Evolutionary conservation across 192 early-diverging fungal species (phyloP), one percentile per base, ranked within the genome.

Genomic region (Coemansia sp.): DNA sequence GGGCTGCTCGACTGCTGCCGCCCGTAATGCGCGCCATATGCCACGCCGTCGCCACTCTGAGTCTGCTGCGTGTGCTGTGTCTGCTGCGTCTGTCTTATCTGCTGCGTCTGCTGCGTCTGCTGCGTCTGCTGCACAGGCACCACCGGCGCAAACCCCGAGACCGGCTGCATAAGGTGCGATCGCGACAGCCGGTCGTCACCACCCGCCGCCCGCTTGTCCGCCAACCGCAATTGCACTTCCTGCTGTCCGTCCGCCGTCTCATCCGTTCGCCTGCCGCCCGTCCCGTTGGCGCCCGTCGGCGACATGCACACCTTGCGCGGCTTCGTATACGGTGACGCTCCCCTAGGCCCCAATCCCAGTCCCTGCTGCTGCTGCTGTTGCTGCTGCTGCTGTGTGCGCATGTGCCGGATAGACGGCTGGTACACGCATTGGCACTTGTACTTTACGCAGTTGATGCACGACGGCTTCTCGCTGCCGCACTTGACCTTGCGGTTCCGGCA

Each of bases 401-500:
- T 48, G 33, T 70, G 67, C 13, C 73, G 67, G 34, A 61, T 54
- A 3, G 73, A 77, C 40, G 73, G 73, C 49, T 50, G 52, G 33
- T 77, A 77, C 24, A 60, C 52, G 45, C 73, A 77, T 14, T 42
- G 24, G 40, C 73, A 69, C 6, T 64, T 55, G 45, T 77, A 69
- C 49, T 77, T 77, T 39, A 77, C 22, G 55, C 73, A 77, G 59
- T 77, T 77, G 18, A 52, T 33, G 23, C 73, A 77, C 48, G 62
- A 57, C 1, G 73, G 73, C 56, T 77, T 77, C 56, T 77, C 73
- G 48, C 73, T 66, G 27, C 73, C 73, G 14, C 73, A 77, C 41
- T 77, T 77, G 4, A 77, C 73, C 57, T 77, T 77, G 55, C 73
- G 63, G 22, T 60, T 67, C 30, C 73, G 42, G 61, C 73, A 77